phyloP scores from a whole-genome alignment of 331 rosid species.

The Rhamnella rubrinervis region DNA sequence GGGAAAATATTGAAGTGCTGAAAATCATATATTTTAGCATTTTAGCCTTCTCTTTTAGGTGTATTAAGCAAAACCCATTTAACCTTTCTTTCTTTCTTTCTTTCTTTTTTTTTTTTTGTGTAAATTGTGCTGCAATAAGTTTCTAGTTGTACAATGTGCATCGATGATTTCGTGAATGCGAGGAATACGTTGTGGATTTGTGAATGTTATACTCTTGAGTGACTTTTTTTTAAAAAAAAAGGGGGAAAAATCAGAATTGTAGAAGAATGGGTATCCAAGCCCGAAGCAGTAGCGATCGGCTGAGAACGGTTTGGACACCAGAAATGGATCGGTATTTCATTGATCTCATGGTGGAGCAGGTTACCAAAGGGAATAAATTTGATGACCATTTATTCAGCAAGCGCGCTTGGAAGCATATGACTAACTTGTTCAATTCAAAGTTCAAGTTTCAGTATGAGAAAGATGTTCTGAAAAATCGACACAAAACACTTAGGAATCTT shows the following conservation, averaged over 20 bases:
- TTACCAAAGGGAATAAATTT: constrained; percentile 43
- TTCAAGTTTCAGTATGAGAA: constrained; percentile 73
- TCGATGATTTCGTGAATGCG: too few relatives aligned
- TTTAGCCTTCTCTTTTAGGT: too few relatives aligned
- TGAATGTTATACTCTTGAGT: not conserved
- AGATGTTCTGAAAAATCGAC: constrained; percentile 71
- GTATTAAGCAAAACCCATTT: too few relatives aligned
- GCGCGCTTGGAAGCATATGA: constrained; percentile 71
- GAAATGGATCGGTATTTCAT: constrained; percentile 77
- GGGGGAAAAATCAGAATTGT: not conserved
- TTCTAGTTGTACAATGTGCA: too few relatives aligned
- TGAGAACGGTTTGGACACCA: constrained; percentile 76
- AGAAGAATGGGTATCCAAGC: constrained; percentile 49
- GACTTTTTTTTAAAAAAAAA: not conserved
- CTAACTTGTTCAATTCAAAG: constrained; percentile 54
- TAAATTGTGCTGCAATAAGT: too few relatives aligned
- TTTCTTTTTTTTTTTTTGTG: too few relatives aligned
- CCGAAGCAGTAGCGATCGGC: constrained; percentile 45
- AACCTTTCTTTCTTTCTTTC: too few relatives aligned
- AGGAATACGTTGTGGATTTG: not conserved
- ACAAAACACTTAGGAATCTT: constrained; percentile 69
- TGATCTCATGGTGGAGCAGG: constrained; percentile 71
- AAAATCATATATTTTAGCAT: too few relatives aligned
- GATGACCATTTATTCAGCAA: constrained; percentile 73
- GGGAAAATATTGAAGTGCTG: too few relatives aligned